Base-by-base conservation (phyloP, 768 basidiomycete species). In the Termitomyces sp. region DNA sequence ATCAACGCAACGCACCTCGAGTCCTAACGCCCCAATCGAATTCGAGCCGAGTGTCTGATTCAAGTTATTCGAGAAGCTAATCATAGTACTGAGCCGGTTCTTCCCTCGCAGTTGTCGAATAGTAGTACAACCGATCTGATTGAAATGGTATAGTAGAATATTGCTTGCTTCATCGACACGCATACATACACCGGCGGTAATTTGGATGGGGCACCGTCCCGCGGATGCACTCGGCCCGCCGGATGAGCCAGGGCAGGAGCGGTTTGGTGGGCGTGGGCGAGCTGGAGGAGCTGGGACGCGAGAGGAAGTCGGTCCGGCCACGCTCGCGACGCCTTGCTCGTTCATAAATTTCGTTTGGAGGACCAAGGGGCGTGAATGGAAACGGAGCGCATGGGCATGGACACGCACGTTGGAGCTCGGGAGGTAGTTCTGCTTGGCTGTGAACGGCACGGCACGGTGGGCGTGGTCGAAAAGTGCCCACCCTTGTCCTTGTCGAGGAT, bases 341-440 rank as follows among this genome's bases (percentile, higher is more conserved):
- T 86, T 91, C 74, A 96, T 82, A 68, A 91, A 97, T 79, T 95
- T 96, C 43, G 94, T 93, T 76, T 92, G 89, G 12, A 95, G 76
- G 45, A 93, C 82, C 89, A 91, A 47, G 2, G 34, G 13, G 44
- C 10, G 8, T n/a, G n/a, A n/a, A n/a, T n/a, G n/a, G n/a, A n/a
- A n/a, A n/a, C n/a, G n/a, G n/a, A n/a, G n/a, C n/a, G n/a, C n/a
- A n/a, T n/a, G n/a, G n/a, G n/a, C n/a, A n/a, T n/a, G n/a, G n/a
- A n/a, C n/a, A 69, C 79, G 56, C 63, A 92, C 89, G 75, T 91
- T 93, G 4, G 89, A 92, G 60, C 83, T 89, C 0, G 92, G 89
- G 13, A 92, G 76, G 68, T 93, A 93, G 60, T 86, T 89, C 67
- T 94, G 91, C 69, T 91, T 93, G 12, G 87, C 86, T 9, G 81